Evolutionary conservation across 2,329 filamentous ascomycete species (phyloP).

Genomic region (Pestalotiopsis fici): DNA sequence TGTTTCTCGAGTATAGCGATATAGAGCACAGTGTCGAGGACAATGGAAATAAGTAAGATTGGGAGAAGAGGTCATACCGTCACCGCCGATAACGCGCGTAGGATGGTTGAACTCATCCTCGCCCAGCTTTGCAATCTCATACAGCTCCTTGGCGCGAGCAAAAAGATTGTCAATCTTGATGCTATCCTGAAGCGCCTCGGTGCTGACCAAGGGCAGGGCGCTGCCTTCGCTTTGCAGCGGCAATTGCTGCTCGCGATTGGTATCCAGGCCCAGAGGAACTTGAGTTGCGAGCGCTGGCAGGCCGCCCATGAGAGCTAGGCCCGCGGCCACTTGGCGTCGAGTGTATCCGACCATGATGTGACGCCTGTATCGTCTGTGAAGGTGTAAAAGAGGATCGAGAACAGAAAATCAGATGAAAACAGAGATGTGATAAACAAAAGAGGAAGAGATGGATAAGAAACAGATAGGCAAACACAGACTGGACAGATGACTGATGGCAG

Average conservation of each 20-base stretch:
- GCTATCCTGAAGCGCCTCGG: conserved; percentile 54
- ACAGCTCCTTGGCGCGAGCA: conserved; percentile 61
- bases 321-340: conserved; percentile 8
- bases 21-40: background rate
- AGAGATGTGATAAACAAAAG: background rate
- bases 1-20: background rate
- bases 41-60: background rate
- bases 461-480: background rate
- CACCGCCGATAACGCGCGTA: conserved; percentile 70
- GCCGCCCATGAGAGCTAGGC: conserved; percentile 14
- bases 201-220: conserved; percentile 47
- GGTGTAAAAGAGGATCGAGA: background rate
- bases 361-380: background rate
- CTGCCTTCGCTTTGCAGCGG: conserved; percentile 37
- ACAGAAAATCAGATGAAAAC: too few species aligned
- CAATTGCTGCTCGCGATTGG: conserved; percentile 24
- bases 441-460: background rate
- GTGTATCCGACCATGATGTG: conserved; percentile 10
- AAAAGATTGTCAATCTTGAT: conserved; percentile 60
- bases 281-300: conserved; percentile 15
- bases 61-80: conserved; percentile 41
- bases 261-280: conserved; percentile 9
- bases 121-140: conserved; percentile 60
- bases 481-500: background rate
- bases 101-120: conserved; percentile 66